Base-by-base conservation (phyloP, 176 grass and related monocot genomes). In the Oropetium thomaeum region DNA sequence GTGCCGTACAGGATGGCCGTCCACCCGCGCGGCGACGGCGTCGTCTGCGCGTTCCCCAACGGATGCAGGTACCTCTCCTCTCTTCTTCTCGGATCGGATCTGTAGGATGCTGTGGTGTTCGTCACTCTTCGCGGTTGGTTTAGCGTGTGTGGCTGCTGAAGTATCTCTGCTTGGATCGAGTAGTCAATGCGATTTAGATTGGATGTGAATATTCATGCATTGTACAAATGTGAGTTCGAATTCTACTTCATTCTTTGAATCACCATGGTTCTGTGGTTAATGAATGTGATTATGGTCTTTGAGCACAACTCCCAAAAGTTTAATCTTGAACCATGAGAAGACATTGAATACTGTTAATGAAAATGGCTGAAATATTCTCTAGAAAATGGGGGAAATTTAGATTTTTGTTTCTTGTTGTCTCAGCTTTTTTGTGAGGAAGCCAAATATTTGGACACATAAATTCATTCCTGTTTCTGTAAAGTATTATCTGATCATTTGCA, bases 1-100 rank as follows among this genome's bases (percentile, higher is more conserved):
- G 85, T 88, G 60, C 92, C 96, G 19, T 99, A 95, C 64, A 88
- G 96, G 79, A 99, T 99, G 96, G 76, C 82, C 26, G 82, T 99
- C 54, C 96, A 99, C 81, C 96, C 92, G 6, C 75, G 71, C 23
- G 92, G 87, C 62, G 84, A 90, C 40, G 89, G 87, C 32, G 62
- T 92, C 9, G 30, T 99, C 78, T 90, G 82, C 70, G 84, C 96
- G 25, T 99, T 92, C 84, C 82, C 87, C 73, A 80, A 88, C 31
- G 82, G 82, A 14, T 92, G 89, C 92, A 99, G 96, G 92, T 92
- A 45, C 52, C 0, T n/a, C n/a, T n/a, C n/a, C 41, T 11, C n/a
- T 51, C 28, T 22, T 61, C 40, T 4, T 12, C 30, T 34, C 8
- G 58, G 9, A 32, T 62, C 53, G 5, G 49, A 41, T 49, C 29